Base-by-base conservation (phyloP, 2,329 filamentous ascomycete genomes). In the Curvularia sp. region DNA sequence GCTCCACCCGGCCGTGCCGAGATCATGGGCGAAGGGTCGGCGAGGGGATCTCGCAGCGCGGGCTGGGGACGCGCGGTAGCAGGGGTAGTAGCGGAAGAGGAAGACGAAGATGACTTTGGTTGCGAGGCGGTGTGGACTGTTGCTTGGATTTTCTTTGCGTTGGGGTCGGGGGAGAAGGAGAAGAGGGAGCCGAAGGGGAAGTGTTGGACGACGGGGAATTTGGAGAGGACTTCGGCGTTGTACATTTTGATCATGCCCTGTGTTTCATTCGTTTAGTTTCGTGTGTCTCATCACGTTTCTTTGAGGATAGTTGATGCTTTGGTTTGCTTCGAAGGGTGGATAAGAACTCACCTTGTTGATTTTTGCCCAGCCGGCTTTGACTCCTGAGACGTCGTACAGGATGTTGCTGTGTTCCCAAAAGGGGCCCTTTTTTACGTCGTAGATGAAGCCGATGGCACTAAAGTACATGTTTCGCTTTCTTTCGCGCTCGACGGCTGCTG, bases 221-320 rank as follows among this genome's bases (percentile, higher is more conserved):
- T 99, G 39, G 91, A 92, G 13, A 99, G 83, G 3, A 99, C 95
- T 80, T 99, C 95, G 18, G 92, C 95, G 66, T 96, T 93, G 80
- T 94, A 99, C 95, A 99, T 99, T 79, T 98, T 99, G 71, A 99
- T 87, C 95, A 99, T 98, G 51, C 95, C 95, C 88, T 90, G 41
- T 42, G 3, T 10, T 7, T 33, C 6, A 5, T 49, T 48, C 5
- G 47, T 43, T 67, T 49, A 66, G 63, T 46, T 10, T 28, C 15
- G 28, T 10, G 22, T 22, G 31, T 39, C 18, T 18, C 18, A 30
- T 49, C 39, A 28, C n/a, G 1, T 7, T 43, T 46, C 2, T 13
- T 18, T 18, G 22, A 22, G 15, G 15, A 12, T 49, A 22, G 3
- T 15, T 15, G 31, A 35, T 35, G 31, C 31, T 15, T 5, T 35